These are phyloP conservation scores for Fraxinus xanthoxyloides DNA, from an alignment of 305 asterid genomes.

Conservation along the genomic window DNA sequence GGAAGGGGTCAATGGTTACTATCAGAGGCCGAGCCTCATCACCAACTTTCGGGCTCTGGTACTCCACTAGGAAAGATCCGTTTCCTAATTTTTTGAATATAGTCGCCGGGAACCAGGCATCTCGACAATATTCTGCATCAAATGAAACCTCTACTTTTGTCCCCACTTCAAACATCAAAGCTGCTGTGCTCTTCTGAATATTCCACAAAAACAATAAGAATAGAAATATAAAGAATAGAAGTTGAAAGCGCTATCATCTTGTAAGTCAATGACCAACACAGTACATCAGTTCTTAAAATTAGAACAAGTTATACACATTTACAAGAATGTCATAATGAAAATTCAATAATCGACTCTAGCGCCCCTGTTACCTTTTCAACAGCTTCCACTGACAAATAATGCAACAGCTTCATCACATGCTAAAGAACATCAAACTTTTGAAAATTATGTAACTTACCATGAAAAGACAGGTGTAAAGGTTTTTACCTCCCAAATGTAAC, in stretches of 20 bases:
- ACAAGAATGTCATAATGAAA: background rate
- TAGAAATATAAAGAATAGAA: slow-evolving; percentile 19
- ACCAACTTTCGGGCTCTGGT: slow-evolving; percentile 19
- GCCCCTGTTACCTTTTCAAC: background rate
- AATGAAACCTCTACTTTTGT: slow-evolving; percentile 67
- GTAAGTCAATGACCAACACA: background rate
- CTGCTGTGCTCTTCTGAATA: slow-evolving; percentile 50
- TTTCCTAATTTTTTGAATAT: slow-evolving; percentile 37
- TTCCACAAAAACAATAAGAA: slow-evolving; percentile 25
- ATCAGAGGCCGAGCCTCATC: slow-evolving; percentile 19
- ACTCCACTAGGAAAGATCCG: slow-evolving; percentile 48
- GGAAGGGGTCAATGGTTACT: slow-evolving; percentile 39
- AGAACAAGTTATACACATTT: background rate
- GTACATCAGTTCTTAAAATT: slow-evolving; percentile 2
- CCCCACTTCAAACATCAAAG: slow-evolving; percentile 60
- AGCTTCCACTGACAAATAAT: background rate
- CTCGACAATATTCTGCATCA: slow-evolving; percentile 38
- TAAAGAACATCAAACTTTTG: background rate
- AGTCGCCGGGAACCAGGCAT: slow-evolving; percentile 66
- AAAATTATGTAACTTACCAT: background rate
- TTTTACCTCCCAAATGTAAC: background rate
- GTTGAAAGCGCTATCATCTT: slow-evolving; percentile 10
- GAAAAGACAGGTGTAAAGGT: background rate
- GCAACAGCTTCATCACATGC: background rate
- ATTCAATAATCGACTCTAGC: background rate